Percentiles rank a stretch among this genome's conserved stretches.
Conservation (phyloP, 306 rosid species). For the Castanea crenata region DNA sequence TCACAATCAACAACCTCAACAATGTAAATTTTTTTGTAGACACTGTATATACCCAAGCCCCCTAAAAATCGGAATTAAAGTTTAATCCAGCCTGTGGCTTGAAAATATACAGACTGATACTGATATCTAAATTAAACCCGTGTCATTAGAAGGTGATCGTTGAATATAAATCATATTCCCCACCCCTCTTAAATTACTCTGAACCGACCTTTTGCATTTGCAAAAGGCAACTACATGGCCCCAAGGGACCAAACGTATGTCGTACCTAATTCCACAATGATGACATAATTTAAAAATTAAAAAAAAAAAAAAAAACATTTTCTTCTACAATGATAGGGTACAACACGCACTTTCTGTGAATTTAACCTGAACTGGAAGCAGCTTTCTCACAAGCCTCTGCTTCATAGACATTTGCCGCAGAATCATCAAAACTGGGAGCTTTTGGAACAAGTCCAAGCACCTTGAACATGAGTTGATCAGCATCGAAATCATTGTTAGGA, state of each 20-base stretch:
- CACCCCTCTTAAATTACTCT: background rate
- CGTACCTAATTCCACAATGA: background rate
- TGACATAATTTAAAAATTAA: background rate
- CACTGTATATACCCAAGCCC: too few species aligned
- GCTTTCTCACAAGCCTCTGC: slow-evolving; percentile 37
- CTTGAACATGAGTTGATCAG: slow-evolving; percentile 64
- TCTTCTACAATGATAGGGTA: background rate
- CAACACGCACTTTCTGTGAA: background rate
- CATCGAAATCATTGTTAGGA: slow-evolving; percentile 88
- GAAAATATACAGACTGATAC: too few species aligned
- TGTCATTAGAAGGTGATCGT: too few species aligned
- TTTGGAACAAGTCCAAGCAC: slow-evolving; percentile 48
- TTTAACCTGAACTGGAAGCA: slow-evolving; percentile 32
- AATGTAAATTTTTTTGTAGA: too few species aligned
- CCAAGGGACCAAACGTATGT: background rate
- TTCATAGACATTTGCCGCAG: slow-evolving; percentile 7
- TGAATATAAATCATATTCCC: too few species aligned
- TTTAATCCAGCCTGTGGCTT: too few species aligned
- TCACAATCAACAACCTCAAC: too few species aligned
- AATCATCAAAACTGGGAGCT: slow-evolving; percentile 40
- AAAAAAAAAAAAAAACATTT: background rate
- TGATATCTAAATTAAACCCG: too few species aligned
- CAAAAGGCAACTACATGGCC: background rate
- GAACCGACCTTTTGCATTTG: background rate
- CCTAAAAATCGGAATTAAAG: too few species aligned